These are phyloP conservation scores for Lactarius vividus DNA, from an alignment of 768 basidiomycete genomes.

Conservation along the genomic window DNA sequence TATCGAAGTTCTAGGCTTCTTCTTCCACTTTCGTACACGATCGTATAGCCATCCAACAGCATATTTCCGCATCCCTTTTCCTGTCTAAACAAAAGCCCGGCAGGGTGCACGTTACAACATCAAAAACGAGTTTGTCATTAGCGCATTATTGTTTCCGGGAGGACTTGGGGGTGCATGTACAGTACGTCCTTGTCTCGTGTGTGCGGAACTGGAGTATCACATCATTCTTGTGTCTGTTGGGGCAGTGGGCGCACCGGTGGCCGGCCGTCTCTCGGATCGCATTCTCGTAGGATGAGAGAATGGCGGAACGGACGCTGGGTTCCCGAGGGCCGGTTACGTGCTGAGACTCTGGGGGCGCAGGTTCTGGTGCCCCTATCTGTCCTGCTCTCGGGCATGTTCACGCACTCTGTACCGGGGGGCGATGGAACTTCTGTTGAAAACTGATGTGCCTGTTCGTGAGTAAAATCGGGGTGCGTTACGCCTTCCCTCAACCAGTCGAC, in stretches of 20 bases:
- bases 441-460: constrained; percentile 59
- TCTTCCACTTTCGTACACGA: constrained; percentile 62
- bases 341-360: constrained; percentile 44
- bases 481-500: neutral
- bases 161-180: constrained; percentile 58
- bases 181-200: constrained; percentile 40
- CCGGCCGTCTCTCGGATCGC: constrained; percentile 57
- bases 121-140: constrained; percentile 53
- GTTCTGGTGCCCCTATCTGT: constrained; percentile 54
- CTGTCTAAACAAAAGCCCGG: neutral
- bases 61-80: neutral
- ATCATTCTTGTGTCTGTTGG: neutral
- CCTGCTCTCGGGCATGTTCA: constrained; percentile 48
- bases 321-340: constrained; percentile 67
- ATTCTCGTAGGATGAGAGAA: constrained; percentile 47
- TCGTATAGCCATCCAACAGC: constrained; percentile 43
- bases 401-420: constrained; percentile 50
- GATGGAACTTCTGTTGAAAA: constrained; percentile 48
- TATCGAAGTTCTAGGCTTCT: constrained; percentile 39
- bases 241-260: constrained; percentile 57
- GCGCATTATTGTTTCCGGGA: constrained; percentile 57
- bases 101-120: constrained; percentile 60
- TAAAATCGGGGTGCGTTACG: constrained; percentile 53
- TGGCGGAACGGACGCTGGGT: constrained; percentile 56
- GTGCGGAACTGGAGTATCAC: neutral